Percentiles rank a stretch among this genome's conserved stretches.
phyloP scores from a whole-genome alignment of 2,329 filamentous ascomycete genomes.

The Ophiostoma ips region DNA sequence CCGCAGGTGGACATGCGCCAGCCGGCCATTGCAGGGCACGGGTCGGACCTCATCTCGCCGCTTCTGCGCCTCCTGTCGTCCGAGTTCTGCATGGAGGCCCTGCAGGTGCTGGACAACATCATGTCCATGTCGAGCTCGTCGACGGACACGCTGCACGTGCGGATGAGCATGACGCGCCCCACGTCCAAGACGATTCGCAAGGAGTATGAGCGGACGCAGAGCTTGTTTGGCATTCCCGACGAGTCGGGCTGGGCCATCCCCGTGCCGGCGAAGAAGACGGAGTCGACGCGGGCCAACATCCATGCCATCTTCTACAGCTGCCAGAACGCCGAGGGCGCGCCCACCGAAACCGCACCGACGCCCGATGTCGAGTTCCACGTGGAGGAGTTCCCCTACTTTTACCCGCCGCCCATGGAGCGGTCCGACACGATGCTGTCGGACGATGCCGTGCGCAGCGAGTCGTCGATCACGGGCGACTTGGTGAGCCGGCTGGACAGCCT shows the following conservation, averaged over 20 bases:
- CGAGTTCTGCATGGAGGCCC: constrained; percentile 81
- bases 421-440: constrained; percentile 91
- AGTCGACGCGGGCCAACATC: constrained; percentile 76
- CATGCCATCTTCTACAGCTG: constrained; percentile 95
- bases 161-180: constrained; percentile 94
- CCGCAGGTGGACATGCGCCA: constrained; percentile 89
- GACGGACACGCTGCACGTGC: constrained; percentile 84
- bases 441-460: constrained; percentile 51
- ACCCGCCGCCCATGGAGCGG: constrained; percentile 49
- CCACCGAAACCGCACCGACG: constrained; percentile 45
- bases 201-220: constrained; percentile 88
- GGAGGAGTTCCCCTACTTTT: constrained; percentile 75
- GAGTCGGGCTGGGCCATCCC: constrained; percentile 94
- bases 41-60: constrained; percentile 89
- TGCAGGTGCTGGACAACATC: constrained; percentile 85
- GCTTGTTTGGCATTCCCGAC: constrained; percentile 91
- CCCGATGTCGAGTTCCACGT: constrained; percentile 85
- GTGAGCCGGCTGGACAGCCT: constrained; percentile 67
- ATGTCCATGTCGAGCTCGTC: constrained; percentile 87
- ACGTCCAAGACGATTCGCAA: constrained; percentile 78
- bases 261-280: constrained; percentile 78
- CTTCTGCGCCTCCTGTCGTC: constrained; percentile 80
- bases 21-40: constrained; percentile 76
- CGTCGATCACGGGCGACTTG: constrained; percentile 54
- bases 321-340: constrained; percentile 34